A percentile compares a stretch with the other conserved stretches of the same genome.
Conservation (phyloP, 2,329 filamentous ascomycete genomes). For the Fusarium heterosporum region DNA sequence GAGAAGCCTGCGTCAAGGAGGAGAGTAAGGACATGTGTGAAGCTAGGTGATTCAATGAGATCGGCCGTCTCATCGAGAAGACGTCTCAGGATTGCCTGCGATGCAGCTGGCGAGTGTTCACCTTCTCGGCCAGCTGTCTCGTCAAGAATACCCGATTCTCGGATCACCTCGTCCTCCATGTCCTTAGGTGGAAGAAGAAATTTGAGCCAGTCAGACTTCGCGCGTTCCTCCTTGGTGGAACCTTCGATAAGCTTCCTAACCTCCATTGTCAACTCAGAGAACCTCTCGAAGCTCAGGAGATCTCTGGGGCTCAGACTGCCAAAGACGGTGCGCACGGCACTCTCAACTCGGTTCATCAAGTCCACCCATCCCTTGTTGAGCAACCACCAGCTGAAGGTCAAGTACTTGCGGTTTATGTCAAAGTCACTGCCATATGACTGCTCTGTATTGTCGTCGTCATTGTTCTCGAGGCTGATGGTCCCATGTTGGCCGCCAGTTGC, state of each 20-base stretch:
- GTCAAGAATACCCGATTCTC: conserved; percentile 82
- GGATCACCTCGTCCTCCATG: conserved; percentile 85
- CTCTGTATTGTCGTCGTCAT: conserved; percentile 87
- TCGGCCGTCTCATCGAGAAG: conserved; percentile 96
- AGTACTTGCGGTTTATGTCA: conserved; percentile 92
- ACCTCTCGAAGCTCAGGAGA: conserved; percentile 81
- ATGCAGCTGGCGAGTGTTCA: conserved; percentile 55
- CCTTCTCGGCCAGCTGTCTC: conserved; percentile 55
- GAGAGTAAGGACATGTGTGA: conserved; percentile 85
- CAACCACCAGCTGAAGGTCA: conserved; percentile 98
- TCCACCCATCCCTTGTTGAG: conserved; percentile 90
- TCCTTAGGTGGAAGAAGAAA: conserved; percentile 84
- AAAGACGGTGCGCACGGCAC: conserved; percentile 90
- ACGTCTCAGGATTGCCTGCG: conserved; percentile 75
- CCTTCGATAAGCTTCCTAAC: conserved; percentile 90
- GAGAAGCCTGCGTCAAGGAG: conserved; percentile 91
- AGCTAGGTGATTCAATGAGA: conserved; percentile 92
- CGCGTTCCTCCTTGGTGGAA: conserved; percentile 54
- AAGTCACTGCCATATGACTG: conserved; percentile 92
- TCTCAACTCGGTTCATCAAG: conserved; percentile 82
- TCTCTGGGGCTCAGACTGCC: conserved; percentile 90
- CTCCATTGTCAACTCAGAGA: conserved; percentile 83
- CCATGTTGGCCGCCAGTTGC: conserved; percentile 80
- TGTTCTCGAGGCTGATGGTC: conserved; percentile 90
- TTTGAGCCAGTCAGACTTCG: conserved; percentile 76